These are phyloP conservation scores for Podosphaera xanthii DNA, from an alignment of 2,329 filamentous ascomycete species.

Conservation along the genomic window DNA sequence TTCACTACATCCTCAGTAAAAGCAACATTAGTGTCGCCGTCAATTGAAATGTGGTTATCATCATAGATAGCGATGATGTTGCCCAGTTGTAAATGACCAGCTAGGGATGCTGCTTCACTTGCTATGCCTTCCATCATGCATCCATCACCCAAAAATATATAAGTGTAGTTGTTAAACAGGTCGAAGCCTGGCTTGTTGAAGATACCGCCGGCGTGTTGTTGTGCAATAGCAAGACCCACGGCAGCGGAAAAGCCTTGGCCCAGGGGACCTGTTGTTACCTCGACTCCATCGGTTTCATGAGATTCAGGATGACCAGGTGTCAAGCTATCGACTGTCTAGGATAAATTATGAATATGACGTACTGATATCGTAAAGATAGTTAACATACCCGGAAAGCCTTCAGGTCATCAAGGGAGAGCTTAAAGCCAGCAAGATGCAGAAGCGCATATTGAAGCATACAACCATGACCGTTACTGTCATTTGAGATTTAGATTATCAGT, in stretches of 20 bases:
- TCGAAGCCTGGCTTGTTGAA: constrained; percentile 96
- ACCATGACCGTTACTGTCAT: constrained; percentile 72
- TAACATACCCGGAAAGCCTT: constrained; percentile 79
- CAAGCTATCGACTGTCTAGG: constrained; percentile 37
- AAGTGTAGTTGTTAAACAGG: constrained; percentile 91
- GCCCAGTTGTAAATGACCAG: constrained; percentile 89
- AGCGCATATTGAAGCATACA: constrained; percentile 99
- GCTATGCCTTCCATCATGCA: constrained; percentile 98
- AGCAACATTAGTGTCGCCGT: constrained; percentile 84
- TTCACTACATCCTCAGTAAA: constrained; percentile 94
- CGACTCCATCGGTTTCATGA: constrained; percentile 87
- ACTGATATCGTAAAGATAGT: not conserved
- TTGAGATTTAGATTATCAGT: not conserved
- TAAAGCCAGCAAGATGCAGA: constrained; percentile 89
- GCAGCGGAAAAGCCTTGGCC: constrained; percentile 95
- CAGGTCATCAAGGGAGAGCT: constrained; percentile 65
- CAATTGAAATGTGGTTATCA: constrained; percentile 92
- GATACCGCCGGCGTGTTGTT: constrained; percentile 68
- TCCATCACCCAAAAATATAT: constrained; percentile 88
- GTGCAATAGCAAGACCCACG: constrained; percentile 90
- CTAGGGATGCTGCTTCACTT: constrained; percentile 72
- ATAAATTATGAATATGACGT: not conserved
- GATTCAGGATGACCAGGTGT: constrained; percentile 92
- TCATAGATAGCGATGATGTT: constrained; percentile 96
- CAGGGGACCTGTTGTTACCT: constrained; percentile 94